phyloP scores from a whole-genome alignment of 257 asterid genomes.

The Solanum tarapatanum region DNA sequence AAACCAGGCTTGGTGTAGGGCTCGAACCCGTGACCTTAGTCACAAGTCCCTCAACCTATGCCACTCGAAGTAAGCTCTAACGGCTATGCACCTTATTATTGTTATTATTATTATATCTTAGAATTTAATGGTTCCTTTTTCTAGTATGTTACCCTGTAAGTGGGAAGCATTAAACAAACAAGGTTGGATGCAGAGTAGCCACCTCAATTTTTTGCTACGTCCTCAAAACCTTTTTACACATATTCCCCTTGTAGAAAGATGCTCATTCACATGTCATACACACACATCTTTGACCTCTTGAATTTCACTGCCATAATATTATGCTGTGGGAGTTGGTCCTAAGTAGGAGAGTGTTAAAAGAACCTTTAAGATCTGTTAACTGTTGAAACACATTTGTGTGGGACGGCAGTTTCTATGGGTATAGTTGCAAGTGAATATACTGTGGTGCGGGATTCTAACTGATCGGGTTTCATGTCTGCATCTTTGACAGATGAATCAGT shows the following conservation, averaged over 20 bases:
- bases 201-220: background rate
- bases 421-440: background rate
- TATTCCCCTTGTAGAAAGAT: background rate
- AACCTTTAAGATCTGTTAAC: background rate
- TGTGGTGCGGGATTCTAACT: background rate
- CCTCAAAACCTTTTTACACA: background rate
- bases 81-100: background rate
- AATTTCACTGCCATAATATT: background rate
- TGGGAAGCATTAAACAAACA: background rate
- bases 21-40: background rate
- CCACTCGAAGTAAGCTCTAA: background rate
- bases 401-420: background rate
- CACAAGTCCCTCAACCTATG: background rate
- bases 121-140: background rate
- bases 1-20: background rate
- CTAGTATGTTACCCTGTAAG: background rate
- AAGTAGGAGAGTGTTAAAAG: background rate
- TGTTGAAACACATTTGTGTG: background rate
- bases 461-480: background rate
- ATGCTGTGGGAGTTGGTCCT: background rate
- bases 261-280: background rate
- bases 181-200: background rate
- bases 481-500: background rate
- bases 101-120: background rate
- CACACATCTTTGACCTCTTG: background rate